Evolutionary conservation across 148 eudicot genomes (phyloP).

Genomic region (Diospyros lotus): DNA sequence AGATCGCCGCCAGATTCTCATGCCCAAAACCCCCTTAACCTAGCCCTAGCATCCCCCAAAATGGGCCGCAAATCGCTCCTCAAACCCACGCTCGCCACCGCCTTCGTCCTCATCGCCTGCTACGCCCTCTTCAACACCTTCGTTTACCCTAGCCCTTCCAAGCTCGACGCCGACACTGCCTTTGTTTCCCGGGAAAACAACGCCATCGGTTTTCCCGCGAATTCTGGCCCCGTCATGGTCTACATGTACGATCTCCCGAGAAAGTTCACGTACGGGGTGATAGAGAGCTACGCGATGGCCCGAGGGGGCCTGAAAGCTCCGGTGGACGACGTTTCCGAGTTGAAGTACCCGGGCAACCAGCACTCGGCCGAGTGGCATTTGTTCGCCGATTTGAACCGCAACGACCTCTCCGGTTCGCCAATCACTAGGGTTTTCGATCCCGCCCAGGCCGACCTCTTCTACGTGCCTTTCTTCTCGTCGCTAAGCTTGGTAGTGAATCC

Average conservation of each 20-base stretch:
- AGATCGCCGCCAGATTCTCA: conserved; percentile 3
- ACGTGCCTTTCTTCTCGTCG: conserved; percentile 91
- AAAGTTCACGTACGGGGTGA: conserved; percentile 81
- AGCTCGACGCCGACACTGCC: neutral
- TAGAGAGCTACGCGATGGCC: conserved; percentile 64
- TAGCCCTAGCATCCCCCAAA: conserved; percentile 3
- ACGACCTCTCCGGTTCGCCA: conserved; percentile 31
- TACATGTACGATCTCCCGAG: conserved; percentile 82
- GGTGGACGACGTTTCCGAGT: conserved; percentile 22
- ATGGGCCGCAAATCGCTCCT: conserved; percentile 29
- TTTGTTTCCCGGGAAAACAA: neutral
- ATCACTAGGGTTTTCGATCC: conserved; percentile 72
- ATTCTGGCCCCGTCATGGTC: conserved; percentile 24
- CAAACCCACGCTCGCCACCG: conserved; percentile 28
- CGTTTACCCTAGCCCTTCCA: conserved; percentile 15
- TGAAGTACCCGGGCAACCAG: conserved; percentile 88
- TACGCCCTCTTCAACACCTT: conserved; percentile 33
- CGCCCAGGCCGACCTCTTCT: conserved; percentile 76
- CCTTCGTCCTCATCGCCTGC: conserved; percentile 26
- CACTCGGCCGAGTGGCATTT: conserved; percentile 90
- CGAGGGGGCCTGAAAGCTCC: conserved; percentile 31
- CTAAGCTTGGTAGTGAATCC: conserved; percentile 76
- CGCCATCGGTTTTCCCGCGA: neutral
- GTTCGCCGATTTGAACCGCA: conserved; percentile 47
- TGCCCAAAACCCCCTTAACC: conserved; percentile 8